A percentile compares a stretch with the other conserved stretches of the same genome.
Conservation (phyloP, 176 grass and related monocot species). For the Chrysopogon serrulatus region DNA sequence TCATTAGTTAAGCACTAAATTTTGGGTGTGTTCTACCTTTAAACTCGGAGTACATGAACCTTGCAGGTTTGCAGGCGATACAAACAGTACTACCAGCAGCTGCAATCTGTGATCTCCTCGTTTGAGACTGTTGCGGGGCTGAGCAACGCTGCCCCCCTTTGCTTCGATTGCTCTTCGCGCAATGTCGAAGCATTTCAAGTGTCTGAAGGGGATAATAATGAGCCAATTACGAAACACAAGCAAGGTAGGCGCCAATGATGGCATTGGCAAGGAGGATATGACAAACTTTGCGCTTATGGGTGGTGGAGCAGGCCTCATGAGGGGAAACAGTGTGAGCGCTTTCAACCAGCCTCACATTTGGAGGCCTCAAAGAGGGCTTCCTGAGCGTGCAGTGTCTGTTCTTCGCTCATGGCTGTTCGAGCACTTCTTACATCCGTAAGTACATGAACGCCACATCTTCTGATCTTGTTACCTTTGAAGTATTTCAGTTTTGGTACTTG, state of each 20-base stretch:
- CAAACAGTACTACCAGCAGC: slow-evolving; percentile 84
- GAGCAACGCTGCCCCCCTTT: slow-evolving; percentile 68
- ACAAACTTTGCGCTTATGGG: slow-evolving; percentile 52
- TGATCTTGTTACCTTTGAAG: background rate
- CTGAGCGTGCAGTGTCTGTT: slow-evolving; percentile 87
- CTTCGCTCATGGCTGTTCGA: slow-evolving; percentile 96
- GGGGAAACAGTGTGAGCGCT: slow-evolving; percentile 33
- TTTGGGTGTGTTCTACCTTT: background rate
- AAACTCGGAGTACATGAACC: background rate
- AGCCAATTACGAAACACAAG: slow-evolving; percentile 56
- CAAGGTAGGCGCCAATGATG: slow-evolving; percentile 44
- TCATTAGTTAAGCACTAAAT: background rate
- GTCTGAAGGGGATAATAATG: slow-evolving; percentile 59
- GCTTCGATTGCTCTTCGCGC: slow-evolving; percentile 61
- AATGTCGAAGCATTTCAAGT: slow-evolving; percentile 89
- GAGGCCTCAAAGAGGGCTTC: slow-evolving; percentile 93
- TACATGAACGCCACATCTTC: slow-evolving; percentile 16
- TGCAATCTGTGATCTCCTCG: slow-evolving; percentile 65
- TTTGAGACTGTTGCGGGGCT: slow-evolving; percentile 74
- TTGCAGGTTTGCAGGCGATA: slow-evolving; percentile 82
- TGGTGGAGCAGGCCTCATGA: slow-evolving; percentile 31
- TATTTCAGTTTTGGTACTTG: background rate
- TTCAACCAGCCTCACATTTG: slow-evolving; percentile 80
- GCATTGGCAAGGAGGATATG: slow-evolving; percentile 47
- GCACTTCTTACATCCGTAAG: slow-evolving; percentile 99